Evolutionary conservation across 2,329 filamentous ascomycete species (phyloP).

Genomic region (Fusarium brevicatenulatum): DNA sequence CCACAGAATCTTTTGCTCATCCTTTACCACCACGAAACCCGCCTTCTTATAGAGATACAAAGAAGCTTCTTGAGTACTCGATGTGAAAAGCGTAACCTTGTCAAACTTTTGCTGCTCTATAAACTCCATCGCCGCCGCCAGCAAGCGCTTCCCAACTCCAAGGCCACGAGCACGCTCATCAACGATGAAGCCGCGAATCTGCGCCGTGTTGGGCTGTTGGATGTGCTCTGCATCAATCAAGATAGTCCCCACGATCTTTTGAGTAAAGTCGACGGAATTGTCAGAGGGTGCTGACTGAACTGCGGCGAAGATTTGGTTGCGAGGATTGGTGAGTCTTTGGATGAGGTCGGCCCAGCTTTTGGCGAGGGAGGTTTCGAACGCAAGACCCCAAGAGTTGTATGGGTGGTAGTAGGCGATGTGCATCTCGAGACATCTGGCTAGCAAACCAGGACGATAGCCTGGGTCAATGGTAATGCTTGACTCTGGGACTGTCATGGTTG

Average conservation of each 20-base stretch:
- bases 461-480: slow-evolving; percentile 2
- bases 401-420: slow-evolving; percentile 30
- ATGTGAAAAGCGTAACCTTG: slow-evolving; percentile 10
- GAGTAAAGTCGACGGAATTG: not conserved
- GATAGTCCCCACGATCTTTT: slow-evolving; percentile 18
- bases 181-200: slow-evolving; percentile 30
- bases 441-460: slow-evolving; percentile 28
- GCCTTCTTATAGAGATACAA: slow-evolving; percentile 14
- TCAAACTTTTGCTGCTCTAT: slow-evolving; percentile 13
- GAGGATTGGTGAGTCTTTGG: slow-evolving; percentile 19
- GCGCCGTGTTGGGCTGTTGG: not conserved
- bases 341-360: slow-evolving; percentile 28
- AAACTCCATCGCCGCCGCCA: slow-evolving; percentile 21
- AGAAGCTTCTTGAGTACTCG: not conserved
- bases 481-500: not conserved
- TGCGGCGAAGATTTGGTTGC: slow-evolving; percentile 25
- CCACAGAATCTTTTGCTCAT: slow-evolving; percentile 24
- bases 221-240: slow-evolving; percentile 19
- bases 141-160: slow-evolving; percentile 12
- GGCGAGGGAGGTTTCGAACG: slow-evolving; percentile 23
- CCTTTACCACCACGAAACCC: slow-evolving; percentile 7
- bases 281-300: not conserved
- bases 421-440: slow-evolving; percentile 30
- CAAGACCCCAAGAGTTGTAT: slow-evolving; percentile 13
- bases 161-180: slow-evolving; percentile 24